A percentile compares a stretch with the other conserved stretches of the same genome.
These are phyloP conservation scores for Colletotrichum agaves DNA, from an alignment of 2,329 filamentous ascomycete species.

Conservation along the genomic window DNA sequence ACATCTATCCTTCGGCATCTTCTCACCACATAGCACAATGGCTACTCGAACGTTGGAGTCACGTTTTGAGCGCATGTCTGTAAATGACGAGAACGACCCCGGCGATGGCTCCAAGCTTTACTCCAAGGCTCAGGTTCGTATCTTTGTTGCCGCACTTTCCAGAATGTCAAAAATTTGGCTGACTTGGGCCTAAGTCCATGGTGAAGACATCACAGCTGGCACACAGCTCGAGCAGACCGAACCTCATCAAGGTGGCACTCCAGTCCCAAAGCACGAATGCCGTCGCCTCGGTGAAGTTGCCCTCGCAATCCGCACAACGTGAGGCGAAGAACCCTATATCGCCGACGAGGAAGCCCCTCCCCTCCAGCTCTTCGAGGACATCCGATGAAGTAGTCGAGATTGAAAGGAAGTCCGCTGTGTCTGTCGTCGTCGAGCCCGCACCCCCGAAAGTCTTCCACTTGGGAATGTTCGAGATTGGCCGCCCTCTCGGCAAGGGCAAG, in stretches of 20 bases:
- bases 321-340: conserved; percentile 60
- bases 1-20: conserved; percentile 24
- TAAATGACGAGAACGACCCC: conserved; percentile 86
- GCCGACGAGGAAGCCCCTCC: conserved; percentile 62
- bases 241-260: conserved; percentile 86
- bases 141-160: neutral
- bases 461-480: conserved; percentile 93
- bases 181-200: conserved; percentile 47
- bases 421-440: conserved; percentile 67
- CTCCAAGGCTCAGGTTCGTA: conserved; percentile 80
- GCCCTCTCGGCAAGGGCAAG: conserved; percentile 87
- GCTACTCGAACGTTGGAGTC: conserved; percentile 83
- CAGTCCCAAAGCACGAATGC: conserved; percentile 79
- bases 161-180: conserved; percentile 42
- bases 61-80: conserved; percentile 89
- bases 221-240: conserved; percentile 73
- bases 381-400: conserved; percentile 61
- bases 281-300: conserved; percentile 72
- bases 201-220: conserved; percentile 56
- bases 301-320: conserved; percentile 72
- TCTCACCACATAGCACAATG: conserved; percentile 57
- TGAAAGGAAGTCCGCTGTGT: conserved; percentile 60
- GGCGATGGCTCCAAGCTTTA: conserved; percentile 65
- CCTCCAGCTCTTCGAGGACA: conserved; percentile 51
- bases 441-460: conserved; percentile 79